Conservation (phyloP, 1,139 yeast genomes). For the Kluyveromyces marxianus region DNA sequence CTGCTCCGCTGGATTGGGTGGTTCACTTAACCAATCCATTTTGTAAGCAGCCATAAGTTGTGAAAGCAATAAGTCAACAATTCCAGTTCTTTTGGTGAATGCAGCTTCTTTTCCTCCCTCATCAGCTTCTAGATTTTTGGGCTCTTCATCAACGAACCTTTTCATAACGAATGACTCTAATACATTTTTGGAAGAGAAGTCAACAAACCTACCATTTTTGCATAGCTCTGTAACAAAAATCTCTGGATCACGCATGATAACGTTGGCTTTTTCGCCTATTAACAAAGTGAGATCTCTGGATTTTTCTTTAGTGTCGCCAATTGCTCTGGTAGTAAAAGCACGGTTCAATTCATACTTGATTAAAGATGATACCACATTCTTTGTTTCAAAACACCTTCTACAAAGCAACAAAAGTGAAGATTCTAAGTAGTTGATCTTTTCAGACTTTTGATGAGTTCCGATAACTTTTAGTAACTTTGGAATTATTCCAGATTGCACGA, state of each 20-base stretch:
- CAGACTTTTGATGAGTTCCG: constrained; percentile 27
- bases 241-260: constrained; percentile 53
- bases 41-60: constrained; percentile 56
- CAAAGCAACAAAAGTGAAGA: constrained; percentile 42
- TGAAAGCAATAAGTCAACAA: constrained; percentile 52
- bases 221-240: constrained; percentile 48
- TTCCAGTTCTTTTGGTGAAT: constrained; percentile 42
- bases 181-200: constrained; percentile 38
- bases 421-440: constrained; percentile 29
- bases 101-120: constrained; percentile 11
- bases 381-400: constrained; percentile 65
- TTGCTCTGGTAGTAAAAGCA: constrained; percentile 32
- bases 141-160: constrained; percentile 29
- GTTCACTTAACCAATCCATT: constrained; percentile 43
- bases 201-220: constrained; percentile 41
- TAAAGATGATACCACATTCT: constrained; percentile 40
- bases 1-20: constrained; percentile 18
- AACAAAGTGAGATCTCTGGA: constrained; percentile 44
- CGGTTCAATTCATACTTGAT: constrained; percentile 44
- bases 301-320: constrained; percentile 26
- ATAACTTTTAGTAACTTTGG: constrained; percentile 30
- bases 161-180: constrained; percentile 21
- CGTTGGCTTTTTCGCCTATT: constrained; percentile 47
- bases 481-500: constrained; percentile 40
- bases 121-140: constrained; percentile 35